Percentiles rank a stretch among this genome's conserved stretches.
These are phyloP conservation scores for Alloteropsis angusta DNA, from an alignment of 202 grass and related monocot genomes.

Conservation along the genomic window DNA sequence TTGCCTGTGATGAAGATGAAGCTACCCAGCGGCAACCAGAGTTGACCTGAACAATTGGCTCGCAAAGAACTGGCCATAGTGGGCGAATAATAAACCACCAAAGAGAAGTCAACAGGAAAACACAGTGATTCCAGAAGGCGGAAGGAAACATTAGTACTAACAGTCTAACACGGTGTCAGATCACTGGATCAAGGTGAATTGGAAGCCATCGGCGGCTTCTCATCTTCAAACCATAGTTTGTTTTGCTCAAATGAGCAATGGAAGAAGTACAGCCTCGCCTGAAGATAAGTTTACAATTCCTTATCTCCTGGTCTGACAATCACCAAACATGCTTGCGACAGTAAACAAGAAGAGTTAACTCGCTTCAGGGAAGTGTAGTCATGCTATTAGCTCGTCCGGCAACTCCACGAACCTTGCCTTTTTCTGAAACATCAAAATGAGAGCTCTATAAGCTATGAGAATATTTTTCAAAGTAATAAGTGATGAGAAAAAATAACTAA, in stretches of 20 bases:
- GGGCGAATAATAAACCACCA: constrained; percentile 22
- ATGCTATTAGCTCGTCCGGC: constrained; percentile 79
- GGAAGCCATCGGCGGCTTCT: constrained; percentile 64
- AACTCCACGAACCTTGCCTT: constrained; percentile 56
- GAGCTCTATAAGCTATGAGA: no score
- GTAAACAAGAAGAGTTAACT: constrained; percentile 16
- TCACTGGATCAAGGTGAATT: constrained; percentile 27
- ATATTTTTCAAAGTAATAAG: no score
- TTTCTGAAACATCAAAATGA: constrained; percentile 51
- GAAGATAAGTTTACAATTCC: constrained; percentile 36
- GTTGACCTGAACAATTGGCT: constrained; percentile 20
- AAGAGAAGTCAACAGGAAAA: background rate
- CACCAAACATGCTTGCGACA: constrained; percentile 24
- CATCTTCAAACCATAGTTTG: constrained; percentile 41
- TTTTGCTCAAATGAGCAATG: background rate
- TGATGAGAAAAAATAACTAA: background rate
- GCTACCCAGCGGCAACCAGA: background rate
- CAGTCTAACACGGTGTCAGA: background rate
- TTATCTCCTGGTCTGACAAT: constrained; percentile 33
- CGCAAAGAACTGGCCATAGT: background rate
- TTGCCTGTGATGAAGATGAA: background rate
- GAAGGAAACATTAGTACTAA: constrained; percentile 13
- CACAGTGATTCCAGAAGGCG: background rate
- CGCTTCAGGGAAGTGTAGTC: constrained; percentile 9
- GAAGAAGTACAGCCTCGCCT: background rate